Percentiles rank a stretch among this genome's conserved stretches.
Conservation (phyloP, 2,329 filamentous ascomycete species). For the Ophiostoma australiae region DNA sequence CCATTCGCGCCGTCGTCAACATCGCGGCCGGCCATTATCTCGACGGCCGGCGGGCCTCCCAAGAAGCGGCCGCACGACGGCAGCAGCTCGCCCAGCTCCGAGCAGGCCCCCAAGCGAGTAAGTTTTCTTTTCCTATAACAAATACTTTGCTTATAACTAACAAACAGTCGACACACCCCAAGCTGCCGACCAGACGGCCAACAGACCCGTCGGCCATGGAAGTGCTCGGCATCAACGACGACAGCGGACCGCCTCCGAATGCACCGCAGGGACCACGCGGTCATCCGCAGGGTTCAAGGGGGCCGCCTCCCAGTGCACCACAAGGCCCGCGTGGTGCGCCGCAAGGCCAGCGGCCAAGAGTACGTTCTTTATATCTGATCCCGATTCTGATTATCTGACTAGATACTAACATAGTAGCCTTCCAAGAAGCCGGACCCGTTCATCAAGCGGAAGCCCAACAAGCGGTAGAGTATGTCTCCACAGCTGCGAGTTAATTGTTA, state of each 20-base stretch:
- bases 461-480: slow-evolving; percentile 6
- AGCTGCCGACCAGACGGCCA: slow-evolving; percentile 29
- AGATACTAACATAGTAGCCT: slow-evolving; percentile 15
- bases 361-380: slow-evolving; percentile 3
- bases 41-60: slow-evolving; percentile 32
- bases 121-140: slow-evolving; percentile 24
- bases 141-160: slow-evolving; percentile 1
- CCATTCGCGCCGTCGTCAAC: slow-evolving; percentile 25
- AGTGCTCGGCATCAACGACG: slow-evolving; percentile 41
- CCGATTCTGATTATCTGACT: not conserved
- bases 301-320: not conserved
- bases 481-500: not conserved
- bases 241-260: slow-evolving; percentile 28
- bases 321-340: slow-evolving; percentile 1
- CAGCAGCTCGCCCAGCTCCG: slow-evolving; percentile 25
- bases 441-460: slow-evolving; percentile 34
- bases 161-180: slow-evolving; percentile 19
- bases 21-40: slow-evolving; percentile 38
- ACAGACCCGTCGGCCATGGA: slow-evolving; percentile 51
- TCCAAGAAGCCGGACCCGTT: slow-evolving; percentile 44
- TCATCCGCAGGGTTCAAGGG: not conserved
- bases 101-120: slow-evolving; percentile 41
- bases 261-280: slow-evolving; percentile 16
- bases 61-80: slow-evolving; percentile 46
- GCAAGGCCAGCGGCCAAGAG: not conserved